Evolutionary conservation across 192 early-diverging fungal genomes (phyloP), one percentile per base, ranked within the genome.

Genomic region (Haplosporangium gracile): DNA sequence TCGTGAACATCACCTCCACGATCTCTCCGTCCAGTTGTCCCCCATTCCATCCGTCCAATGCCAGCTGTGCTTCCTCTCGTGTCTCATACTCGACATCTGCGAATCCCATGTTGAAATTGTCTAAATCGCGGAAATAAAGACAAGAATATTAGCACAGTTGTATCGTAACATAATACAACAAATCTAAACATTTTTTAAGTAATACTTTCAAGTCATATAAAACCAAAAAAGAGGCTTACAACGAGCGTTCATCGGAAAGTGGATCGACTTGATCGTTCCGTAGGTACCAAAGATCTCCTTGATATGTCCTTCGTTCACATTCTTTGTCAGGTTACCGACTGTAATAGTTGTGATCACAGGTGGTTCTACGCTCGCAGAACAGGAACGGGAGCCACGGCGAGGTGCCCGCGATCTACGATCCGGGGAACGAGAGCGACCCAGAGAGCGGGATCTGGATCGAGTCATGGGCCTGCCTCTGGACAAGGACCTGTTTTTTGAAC

Each of bases 51-150:
- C 75, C 84, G 39, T 77, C 84, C 22, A 86, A 24, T 39, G 79
- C 84, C 72, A 72, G 2, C 18, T 70, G 49, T 20, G 84, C 84
- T 36, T 86, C 84, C 40, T 77, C 84, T 1, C 76, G 74, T 3
- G 78, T 86, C 72, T 86, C 84, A 63, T 76, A 86, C 38, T 86
- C 84, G 22, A 86, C 51, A 72, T 86, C 75, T 72, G 79, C 84
- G 47, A 42, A 86, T 55, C 84, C 84, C 79, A 86, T 74, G 72
- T 86, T 86, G 70, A 78, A 75, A 29, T 55, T 69, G 78, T 80
- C 83, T 85, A 75, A 24, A 49, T 11, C 11, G 43, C 24, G 38
- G 68, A 24, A 42, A 22, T 24, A 69, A 13, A 45, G 42, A 39
- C 63, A 57, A 32, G 13, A 10, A 2, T 4, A 69, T 63, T 32